These are phyloP conservation scores for Acorus calamus DNA, from an alignment of 106 monocot species.

Conservation along the genomic window DNA sequence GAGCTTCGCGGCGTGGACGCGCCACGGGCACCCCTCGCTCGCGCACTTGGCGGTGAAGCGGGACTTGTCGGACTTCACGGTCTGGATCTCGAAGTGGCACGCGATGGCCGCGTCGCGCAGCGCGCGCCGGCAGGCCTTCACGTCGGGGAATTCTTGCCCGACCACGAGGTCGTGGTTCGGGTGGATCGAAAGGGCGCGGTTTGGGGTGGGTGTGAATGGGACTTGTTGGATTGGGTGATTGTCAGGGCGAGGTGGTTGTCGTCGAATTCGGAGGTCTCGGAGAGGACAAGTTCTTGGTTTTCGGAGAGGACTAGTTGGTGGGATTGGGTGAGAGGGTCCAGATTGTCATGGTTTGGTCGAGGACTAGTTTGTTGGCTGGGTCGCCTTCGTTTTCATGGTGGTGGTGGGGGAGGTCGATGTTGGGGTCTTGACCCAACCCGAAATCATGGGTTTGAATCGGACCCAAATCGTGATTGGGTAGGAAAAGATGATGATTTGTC, in stretches of 20 bases:
- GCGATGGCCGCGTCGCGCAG: constrained; percentile 78
- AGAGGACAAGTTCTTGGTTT: constrained; percentile 58
- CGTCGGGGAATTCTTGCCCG: constrained; percentile 89
- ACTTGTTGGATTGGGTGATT: constrained; percentile 53
- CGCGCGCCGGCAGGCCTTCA: constrained; percentile 83
- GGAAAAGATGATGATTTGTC: constrained; percentile 77
- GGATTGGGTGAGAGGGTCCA: constrained; percentile 11
- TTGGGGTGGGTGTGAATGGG: constrained; percentile 40
- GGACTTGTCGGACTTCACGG: constrained; percentile 92
- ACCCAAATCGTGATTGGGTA: constrained; percentile 49
- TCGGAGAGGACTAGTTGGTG: constrained; percentile 36
- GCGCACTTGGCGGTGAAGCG: constrained; percentile 93
- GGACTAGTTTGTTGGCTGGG: too few species aligned
- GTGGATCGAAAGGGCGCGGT: constrained; percentile 25
- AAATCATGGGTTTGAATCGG: constrained; percentile 37
- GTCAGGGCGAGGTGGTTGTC: constrained; percentile 34
- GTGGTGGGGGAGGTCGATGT: constrained; percentile 14
- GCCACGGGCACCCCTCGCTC: constrained; percentile 81
- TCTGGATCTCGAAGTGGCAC: constrained; percentile 95
- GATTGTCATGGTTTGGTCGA: neutral
- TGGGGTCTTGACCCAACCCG: constrained; percentile 35
- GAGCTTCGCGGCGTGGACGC: constrained; percentile 90
- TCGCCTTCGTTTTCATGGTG: constrained; percentile 9
- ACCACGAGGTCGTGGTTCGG: constrained; percentile 51
- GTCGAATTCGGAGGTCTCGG: constrained; percentile 43